Base-by-base conservation (phyloP, 73 alveolate genomes). In the Symbiodinium natans region DNA sequence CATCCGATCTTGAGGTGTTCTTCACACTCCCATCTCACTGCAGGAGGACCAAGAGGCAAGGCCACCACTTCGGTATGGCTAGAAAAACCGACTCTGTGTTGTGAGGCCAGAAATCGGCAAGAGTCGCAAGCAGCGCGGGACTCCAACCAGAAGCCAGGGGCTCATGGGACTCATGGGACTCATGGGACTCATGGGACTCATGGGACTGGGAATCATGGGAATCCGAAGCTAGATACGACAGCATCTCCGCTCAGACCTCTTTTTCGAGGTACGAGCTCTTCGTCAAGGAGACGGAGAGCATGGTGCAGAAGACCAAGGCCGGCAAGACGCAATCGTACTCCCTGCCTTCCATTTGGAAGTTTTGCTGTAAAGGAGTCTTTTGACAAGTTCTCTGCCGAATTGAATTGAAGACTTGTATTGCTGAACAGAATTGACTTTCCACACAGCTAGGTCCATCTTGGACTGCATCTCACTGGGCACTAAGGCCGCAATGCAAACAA, bases 1-100 rank as follows among this genome's bases (percentile, higher is more conserved):
- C 84, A 11, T 46, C 13, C 13, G 36, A 29, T 99, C 99, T 3
- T 99, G 46, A 90, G 97, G 97, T 36, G 97, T 90, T 42, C 34
- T n/a, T 6, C 89, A 68, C 36, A 92, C 1, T 38, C 99, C 99
- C n/a, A 97, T 99, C 83, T 99, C 99, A 43, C 99, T 99, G 31
- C 99, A 98, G 40, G 99, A 99, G 84, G 99, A 99, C 87, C 99
- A 99, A 54, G 99, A 99, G 99, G 99, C 99, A 23, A 94, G 99
- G 21, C 54, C 59, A 33, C 31, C 41, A 11, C 38, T 39, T 41
- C 4, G 74, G 27, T 6, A 29, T 31, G 9, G 43, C 59, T 23
- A n/a, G 9, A 10, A 4, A 56, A 23, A 19, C 41, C 38, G 46
- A 8, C 42, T 8, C 17, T 74, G 29, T 41, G 34, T 29, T 34